Base-by-base conservation (phyloP, 306 rosid genomes). In the Amphicarpaea edgeworthii region DNA sequence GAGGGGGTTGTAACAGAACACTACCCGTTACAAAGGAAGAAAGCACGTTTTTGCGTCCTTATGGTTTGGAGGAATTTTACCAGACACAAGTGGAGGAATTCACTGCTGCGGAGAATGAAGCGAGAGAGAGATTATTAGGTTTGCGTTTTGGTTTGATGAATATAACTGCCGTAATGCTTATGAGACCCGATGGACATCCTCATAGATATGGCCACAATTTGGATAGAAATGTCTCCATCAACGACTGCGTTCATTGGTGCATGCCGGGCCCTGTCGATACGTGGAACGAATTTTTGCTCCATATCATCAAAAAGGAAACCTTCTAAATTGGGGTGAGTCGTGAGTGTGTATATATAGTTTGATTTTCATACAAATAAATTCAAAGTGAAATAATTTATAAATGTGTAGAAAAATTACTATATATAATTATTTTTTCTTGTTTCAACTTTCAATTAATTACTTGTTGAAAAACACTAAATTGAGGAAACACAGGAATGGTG, bases 211-310 rank as follows among this genome's bases (percentile, higher is more conserved):
- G 89, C 4, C 89, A 68, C 6, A 63, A 85, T 0, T 54, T 61
- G 20, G 82, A 68, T 9, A 72, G 67, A 69, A 88, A 89, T 73
- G 42, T 41, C 40, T 82, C 70, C 0, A 0, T 84, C 1, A 93
- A 91, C 0, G 99, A 95, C 74, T 95, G 99, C 41, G 96, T 92
- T 77, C 99, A 95, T 70, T 95, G 99, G 99, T 95, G 99, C 51
- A 46, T 89, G 88, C 99, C 99, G 0, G 99, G 98, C 1, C 98
- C 98, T 26, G 64, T 95, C 83, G 98, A 95, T 53, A 85, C 96
- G 0, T 90, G 93, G 92, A 95, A 95, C 82, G 97, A 92, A 82
- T 17, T 95, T 72, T 83, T 95, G 78, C 75, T 92, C 61, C 74
- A 84, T 81, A 54, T 83, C 69, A 81, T 91, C 83, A 90, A 61